A percentile compares a stretch with the other conserved stretches of the same genome.
Conservation (phyloP, 1,139 yeast species). For the Magnusiomyces clavatus region DNA sequence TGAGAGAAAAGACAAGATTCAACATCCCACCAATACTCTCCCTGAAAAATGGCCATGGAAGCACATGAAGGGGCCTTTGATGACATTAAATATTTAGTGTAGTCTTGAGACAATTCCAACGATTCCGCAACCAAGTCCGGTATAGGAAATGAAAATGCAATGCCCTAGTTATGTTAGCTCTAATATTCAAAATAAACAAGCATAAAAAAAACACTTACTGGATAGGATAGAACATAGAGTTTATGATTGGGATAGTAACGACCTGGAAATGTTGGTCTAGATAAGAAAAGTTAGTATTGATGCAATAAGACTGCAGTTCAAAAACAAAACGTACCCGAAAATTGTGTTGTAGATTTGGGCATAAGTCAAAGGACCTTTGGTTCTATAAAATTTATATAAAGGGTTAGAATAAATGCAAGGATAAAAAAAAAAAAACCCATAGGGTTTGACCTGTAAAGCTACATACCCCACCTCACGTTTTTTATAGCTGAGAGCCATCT, state of each 20-base stretch:
- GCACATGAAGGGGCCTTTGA: slow-evolving; percentile 21
- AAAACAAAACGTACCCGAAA: slow-evolving; percentile 20
- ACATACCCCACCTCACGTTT: slow-evolving; percentile 23
- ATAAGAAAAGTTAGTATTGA: background rate
- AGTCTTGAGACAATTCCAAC: slow-evolving; percentile 8
- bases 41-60: slow-evolving; percentile 25
- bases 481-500: slow-evolving; percentile 21
- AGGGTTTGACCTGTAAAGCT: too few species aligned
- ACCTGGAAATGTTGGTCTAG: slow-evolving; percentile 29
- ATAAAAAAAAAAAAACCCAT: background rate
- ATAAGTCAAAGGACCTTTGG: slow-evolving; percentile 20
- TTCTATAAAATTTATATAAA: slow-evolving; percentile 4
- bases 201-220: background rate
- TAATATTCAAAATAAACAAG: background rate
- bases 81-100: slow-evolving; percentile 17
- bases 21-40: slow-evolving; percentile 28
- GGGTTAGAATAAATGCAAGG: background rate
- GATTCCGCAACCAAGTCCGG: slow-evolving; percentile 10
- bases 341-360: slow-evolving; percentile 25
- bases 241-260: slow-evolving; percentile 11
- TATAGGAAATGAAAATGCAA: slow-evolving; percentile 25
- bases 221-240: slow-evolving; percentile 1
- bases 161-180: slow-evolving; percentile 26
- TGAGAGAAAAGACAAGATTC: slow-evolving; percentile 8
- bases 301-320: background rate